These are phyloP conservation scores for Novymonas esmeraldas DNA, from an alignment of 208 protist species.

Conservation along the genomic window DNA sequence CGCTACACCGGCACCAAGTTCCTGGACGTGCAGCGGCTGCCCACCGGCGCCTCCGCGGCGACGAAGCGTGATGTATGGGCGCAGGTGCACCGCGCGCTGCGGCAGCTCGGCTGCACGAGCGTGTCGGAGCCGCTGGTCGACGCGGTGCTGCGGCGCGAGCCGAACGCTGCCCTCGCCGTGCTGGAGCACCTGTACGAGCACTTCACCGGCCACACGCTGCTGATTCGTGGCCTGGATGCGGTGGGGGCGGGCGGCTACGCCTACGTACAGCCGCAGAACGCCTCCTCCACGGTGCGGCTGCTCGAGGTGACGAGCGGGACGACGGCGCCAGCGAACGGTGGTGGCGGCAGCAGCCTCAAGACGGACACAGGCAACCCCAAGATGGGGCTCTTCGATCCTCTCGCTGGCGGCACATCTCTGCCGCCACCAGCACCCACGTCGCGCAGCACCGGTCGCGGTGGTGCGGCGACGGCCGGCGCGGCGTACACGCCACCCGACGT, in stretches of 20 bases:
- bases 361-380: not conserved
- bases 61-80: constrained; percentile 93
- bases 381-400: not conserved
- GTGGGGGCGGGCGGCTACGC: constrained; percentile 17
- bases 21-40: constrained; percentile 22
- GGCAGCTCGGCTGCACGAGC: constrained; percentile 46
- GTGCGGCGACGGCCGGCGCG: not conserved
- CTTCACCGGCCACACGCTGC: constrained; percentile 55
- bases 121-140: constrained; percentile 61
- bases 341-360: not conserved
- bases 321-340: not conserved
- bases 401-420: not conserved
- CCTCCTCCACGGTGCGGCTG: constrained; percentile 21
- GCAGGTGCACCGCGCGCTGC: constrained; percentile 55
- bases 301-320: constrained; percentile 5
- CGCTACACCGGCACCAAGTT: constrained; percentile 68
- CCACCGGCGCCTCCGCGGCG: constrained; percentile 74
- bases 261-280: constrained; percentile 28
- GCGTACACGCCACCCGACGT: not conserved
- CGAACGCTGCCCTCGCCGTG: constrained; percentile 54
- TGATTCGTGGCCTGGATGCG: constrained; percentile 32
- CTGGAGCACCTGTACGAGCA: constrained; percentile 85
- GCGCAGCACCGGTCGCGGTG: not conserved
- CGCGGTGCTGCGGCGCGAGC: constrained; percentile 56
- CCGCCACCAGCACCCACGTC: too few relatives aligned